Evolutionary conservation across 1,284 basidiomycete species (phyloP).

Genomic region (Peniophora sp.): DNA sequence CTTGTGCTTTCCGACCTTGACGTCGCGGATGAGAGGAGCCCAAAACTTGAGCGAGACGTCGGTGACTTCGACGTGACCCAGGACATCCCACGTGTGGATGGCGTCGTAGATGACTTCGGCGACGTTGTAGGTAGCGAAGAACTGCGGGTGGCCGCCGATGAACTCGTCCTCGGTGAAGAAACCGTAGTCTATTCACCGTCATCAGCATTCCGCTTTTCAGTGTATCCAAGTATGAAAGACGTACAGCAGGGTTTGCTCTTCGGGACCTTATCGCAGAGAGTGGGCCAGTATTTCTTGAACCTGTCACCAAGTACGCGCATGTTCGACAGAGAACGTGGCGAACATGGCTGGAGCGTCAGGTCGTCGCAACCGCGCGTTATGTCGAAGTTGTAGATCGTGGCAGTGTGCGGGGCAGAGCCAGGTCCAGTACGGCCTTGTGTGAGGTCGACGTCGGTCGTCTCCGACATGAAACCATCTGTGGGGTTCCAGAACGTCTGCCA

Average conservation of each 20-base stretch:
- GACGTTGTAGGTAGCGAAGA: not conserved
- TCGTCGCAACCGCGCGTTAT: slow-evolving; percentile 40
- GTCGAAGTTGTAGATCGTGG: slow-evolving; percentile 24
- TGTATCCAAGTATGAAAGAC: not conserved
- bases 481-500: not conserved
- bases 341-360: slow-evolving; percentile 53
- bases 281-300: slow-evolving; percentile 43
- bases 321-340: slow-evolving; percentile 47
- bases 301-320: slow-evolving; percentile 45
- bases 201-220: not conserved
- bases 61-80: not conserved
- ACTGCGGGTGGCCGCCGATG: not conserved
- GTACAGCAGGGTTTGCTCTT: not conserved
- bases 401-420: not conserved
- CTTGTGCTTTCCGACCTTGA: slow-evolving; percentile 1
- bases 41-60: not conserved
- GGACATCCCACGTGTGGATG: slow-evolving; percentile 1
- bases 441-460: not conserved
- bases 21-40: not conserved
- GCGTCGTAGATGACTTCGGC: slow-evolving; percentile 1
- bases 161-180: not conserved
- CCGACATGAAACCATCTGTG: not conserved
- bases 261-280: slow-evolving; percentile 35
- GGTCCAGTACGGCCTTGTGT: too few relatives aligned
- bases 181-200: not conserved